Conservation (phyloP, 2,329 filamentous ascomycete species). For the Cadophora gregata region DNA sequence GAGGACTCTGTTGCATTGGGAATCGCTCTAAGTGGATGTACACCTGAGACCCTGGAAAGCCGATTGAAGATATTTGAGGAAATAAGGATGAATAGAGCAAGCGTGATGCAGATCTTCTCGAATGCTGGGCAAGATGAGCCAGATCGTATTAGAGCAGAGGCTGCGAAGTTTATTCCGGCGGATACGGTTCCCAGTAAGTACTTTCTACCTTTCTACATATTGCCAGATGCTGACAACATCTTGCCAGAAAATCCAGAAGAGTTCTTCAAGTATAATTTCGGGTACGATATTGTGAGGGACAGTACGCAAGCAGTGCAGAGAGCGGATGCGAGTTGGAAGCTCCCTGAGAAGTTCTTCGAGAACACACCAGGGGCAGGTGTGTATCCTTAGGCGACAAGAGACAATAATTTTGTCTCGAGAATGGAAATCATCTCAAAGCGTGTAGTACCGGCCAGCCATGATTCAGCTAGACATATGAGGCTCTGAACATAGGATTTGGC, state of each 20-base stretch:
- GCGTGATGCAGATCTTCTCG: conserved; percentile 57
- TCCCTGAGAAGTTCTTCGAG: conserved; percentile 34
- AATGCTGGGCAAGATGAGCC: conserved; percentile 47
- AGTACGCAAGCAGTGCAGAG: conserved; percentile 23
- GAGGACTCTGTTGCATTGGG: conserved; percentile 68
- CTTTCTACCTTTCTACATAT: not conserved
- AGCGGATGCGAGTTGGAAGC: conserved; percentile 28
- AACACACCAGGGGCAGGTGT: conserved; percentile 28
- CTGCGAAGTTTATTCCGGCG: conserved; percentile 37
- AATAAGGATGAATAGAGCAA: conserved; percentile 62
- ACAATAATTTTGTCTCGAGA: no score
- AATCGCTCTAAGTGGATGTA: conserved; percentile 55
- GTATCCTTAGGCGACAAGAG: conserved; percentile 25
- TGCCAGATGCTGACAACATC: not conserved
- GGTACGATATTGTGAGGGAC: conserved; percentile 40
- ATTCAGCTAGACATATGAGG: no score
- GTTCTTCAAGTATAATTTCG: conserved; percentile 41
- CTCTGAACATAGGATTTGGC: no score
- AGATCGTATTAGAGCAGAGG: conserved; percentile 41
- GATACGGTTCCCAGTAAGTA: conserved; percentile 45
- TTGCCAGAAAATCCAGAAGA: conserved; percentile 37
- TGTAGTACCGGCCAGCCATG: not conserved
- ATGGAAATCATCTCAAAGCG: not conserved
- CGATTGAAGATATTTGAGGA: conserved; percentile 64
- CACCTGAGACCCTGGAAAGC: conserved; percentile 53